These are phyloP conservation scores for Tephrocybe sp. DNA, from an alignment of 768 basidiomycete genomes.

Conservation along the genomic window DNA sequence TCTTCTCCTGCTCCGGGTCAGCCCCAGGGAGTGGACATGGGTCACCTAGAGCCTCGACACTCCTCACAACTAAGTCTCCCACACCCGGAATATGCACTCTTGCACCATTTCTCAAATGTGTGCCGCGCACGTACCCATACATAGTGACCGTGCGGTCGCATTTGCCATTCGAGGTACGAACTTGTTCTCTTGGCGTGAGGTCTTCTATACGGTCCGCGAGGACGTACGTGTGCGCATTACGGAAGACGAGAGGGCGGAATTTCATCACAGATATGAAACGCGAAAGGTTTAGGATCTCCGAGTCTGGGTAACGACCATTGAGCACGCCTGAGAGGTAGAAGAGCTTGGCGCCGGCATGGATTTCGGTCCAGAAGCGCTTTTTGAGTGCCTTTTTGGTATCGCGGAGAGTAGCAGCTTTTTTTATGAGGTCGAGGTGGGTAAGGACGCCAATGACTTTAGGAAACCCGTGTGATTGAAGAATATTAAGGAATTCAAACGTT, in stretches of 20 bases:
- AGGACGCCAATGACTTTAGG: slow-evolving; percentile 98
- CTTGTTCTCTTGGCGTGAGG: slow-evolving; percentile 82
- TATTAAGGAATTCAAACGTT: slow-evolving; percentile 98
- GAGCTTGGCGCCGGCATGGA: slow-evolving; percentile 97
- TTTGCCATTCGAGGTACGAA: slow-evolving; percentile 79
- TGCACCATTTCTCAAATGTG: slow-evolving; percentile 72
- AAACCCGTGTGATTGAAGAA: slow-evolving; percentile 96
- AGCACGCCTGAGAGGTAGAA: slow-evolving; percentile 97
- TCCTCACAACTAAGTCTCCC: slow-evolving; percentile 81
- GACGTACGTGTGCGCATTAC: slow-evolving; percentile 93
- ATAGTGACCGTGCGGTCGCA: slow-evolving; percentile 92
- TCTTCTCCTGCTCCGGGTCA: slow-evolving; percentile 92
- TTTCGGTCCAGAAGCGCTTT: slow-evolving; percentile 99
- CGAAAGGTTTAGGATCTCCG: slow-evolving; percentile 92
- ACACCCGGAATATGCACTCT: slow-evolving; percentile 94
- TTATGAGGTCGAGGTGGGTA: slow-evolving; percentile 95
- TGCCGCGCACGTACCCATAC: slow-evolving; percentile 94
- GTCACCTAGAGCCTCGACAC: slow-evolving; percentile 78
- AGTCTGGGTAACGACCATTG: slow-evolving; percentile 97
- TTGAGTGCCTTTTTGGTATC: slow-evolving; percentile 93
- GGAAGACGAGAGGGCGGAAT: slow-evolving; percentile 94
- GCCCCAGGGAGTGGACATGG: slow-evolving; percentile 93
- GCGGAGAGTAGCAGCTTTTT: slow-evolving; percentile 83
- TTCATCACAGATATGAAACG: slow-evolving; percentile 99
- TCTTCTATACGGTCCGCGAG: slow-evolving; percentile 95